Evolutionary conservation across 78 protist genomes (phyloP), one percentile per base, ranked within the genome.

Genomic region (Emiliania huxleyi): DNA sequence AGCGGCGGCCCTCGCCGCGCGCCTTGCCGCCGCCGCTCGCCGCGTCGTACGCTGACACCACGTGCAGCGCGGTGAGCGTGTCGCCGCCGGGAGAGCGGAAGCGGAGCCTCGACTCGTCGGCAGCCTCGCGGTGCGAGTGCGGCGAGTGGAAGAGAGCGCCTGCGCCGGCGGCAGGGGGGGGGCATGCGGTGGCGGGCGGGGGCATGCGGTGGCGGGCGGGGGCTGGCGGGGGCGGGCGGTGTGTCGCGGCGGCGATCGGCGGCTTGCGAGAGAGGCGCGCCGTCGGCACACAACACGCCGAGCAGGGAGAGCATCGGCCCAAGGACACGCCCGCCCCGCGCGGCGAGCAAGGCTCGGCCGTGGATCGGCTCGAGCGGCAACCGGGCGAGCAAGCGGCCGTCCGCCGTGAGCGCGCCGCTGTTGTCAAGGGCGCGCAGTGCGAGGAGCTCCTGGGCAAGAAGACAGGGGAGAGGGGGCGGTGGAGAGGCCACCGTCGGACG

Each of bases 341-440:
- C 55, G 56, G 0, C 48, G 0, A 90, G 93, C 6, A 94, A 15
- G 44, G 92, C 77, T 25, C 90, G 90, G 11, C 97, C 92, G 88
- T 94, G 42, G 52, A 35, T 19, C 11, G 98, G 98, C 2, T 96
- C 97, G 29, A 97, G 55, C 29, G 99, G 99, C 33, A 97, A 87
- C 88, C 95, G 97, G 0, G 97, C 95, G 96, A 97, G 93, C 73
- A 0, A 0, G 0, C 35, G 12, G 29, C 44, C 69, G 35, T 46
- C 12, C 42, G 38, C 38, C 33, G 90, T 18, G 69, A 85, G 42
- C 29, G 25, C 40, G 73, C 45, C 29, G 43, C 8, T 1, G 89
- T 15, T 1, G 56, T 44, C 43, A 4, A 81, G 89, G 19, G 89
- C 89, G 89, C 89, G 56, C 38, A 81, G 89, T 1, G 44, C 48